phyloP scores from a whole-genome alignment of 805 yeast species.

The Komagataella pseudopastoris region DNA sequence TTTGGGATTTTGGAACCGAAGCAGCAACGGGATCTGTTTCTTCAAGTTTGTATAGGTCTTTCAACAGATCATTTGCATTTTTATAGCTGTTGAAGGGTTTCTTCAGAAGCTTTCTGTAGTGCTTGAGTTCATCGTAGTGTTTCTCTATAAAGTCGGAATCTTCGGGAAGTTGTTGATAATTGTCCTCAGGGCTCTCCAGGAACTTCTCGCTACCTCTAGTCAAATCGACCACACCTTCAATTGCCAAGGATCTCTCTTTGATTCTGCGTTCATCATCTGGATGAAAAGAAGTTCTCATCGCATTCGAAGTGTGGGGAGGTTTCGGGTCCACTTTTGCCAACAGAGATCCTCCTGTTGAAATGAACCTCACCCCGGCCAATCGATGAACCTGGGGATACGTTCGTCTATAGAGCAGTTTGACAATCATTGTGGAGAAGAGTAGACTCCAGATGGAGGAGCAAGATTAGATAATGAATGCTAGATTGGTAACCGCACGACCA shows the following conservation, averaged over 20 bases:
- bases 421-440: not conserved
- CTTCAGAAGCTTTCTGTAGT: constrained; percentile 19
- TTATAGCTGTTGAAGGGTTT: constrained; percentile 11
- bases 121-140: constrained; percentile 26
- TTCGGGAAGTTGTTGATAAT: constrained; percentile 35
- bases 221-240: not conserved
- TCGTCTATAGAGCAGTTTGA: not conserved
- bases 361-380: not conserved
- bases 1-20: constrained; percentile 1
- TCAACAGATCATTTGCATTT: constrained; percentile 22
- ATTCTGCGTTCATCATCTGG: not conserved
- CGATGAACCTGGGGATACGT: not conserved
- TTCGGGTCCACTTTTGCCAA: not conserved
- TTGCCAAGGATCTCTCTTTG: not conserved
- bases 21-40: constrained; percentile 1
- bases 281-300: not conserved
- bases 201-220: not conserved
- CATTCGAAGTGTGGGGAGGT: not conserved
- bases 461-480: not conserved
- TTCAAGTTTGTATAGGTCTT: constrained; percentile 18
- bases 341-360: not conserved
- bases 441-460: not conserved
- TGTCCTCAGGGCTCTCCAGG: constrained; percentile 6
- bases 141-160: constrained; percentile 38
- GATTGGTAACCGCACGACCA: not conserved